These are phyloP conservation scores for Trichosporon sp. DNA, from an alignment of 1,284 basidiomycete genomes.

Conservation along the genomic window DNA sequence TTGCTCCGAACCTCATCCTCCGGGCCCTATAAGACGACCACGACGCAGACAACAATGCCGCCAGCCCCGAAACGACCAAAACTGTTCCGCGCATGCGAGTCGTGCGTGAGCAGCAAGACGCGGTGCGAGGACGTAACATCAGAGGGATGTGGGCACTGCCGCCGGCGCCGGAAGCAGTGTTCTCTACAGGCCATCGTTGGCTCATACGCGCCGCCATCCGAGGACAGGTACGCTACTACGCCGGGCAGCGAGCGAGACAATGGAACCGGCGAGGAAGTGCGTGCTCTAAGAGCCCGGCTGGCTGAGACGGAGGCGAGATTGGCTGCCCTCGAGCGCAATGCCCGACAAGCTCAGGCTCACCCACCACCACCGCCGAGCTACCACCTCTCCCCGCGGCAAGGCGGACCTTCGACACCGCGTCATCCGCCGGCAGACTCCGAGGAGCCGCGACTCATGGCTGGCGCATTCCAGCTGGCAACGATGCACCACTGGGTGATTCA, in stretches of 20 bases:
- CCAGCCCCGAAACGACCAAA: conserved; percentile 21
- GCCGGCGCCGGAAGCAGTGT: conserved; percentile 24
- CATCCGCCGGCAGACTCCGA: background rate
- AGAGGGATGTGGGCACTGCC: conserved; percentile 28
- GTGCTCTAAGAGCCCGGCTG: conserved; percentile 10
- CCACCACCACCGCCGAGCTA: background rate
- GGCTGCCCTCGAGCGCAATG: background rate
- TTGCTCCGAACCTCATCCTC: background rate
- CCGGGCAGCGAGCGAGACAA: background rate
- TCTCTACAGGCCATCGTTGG: conserved; percentile 19
- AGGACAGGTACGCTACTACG: conserved; percentile 4
- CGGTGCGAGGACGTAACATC: conserved; percentile 31
- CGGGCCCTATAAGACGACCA: background rate
- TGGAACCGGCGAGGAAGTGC: background rate
- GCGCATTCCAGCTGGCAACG: conserved; percentile 11
- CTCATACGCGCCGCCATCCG: conserved; percentile 4
- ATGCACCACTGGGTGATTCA: conserved; percentile 8
- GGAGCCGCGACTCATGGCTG: background rate
- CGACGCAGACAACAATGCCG: background rate
- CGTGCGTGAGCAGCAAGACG: conserved; percentile 32
- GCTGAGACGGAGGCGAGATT: conserved; percentile 15
- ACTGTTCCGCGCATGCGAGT: conserved; percentile 29
- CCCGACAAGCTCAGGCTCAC: background rate
- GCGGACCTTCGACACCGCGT: background rate
- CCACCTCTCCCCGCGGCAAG: background rate